Percentiles rank a stretch among this genome's conserved stretches.
phyloP scores from a whole-genome alignment of 2,329 filamentous ascomycete genomes.

The Incumbomyces delicatus region DNA sequence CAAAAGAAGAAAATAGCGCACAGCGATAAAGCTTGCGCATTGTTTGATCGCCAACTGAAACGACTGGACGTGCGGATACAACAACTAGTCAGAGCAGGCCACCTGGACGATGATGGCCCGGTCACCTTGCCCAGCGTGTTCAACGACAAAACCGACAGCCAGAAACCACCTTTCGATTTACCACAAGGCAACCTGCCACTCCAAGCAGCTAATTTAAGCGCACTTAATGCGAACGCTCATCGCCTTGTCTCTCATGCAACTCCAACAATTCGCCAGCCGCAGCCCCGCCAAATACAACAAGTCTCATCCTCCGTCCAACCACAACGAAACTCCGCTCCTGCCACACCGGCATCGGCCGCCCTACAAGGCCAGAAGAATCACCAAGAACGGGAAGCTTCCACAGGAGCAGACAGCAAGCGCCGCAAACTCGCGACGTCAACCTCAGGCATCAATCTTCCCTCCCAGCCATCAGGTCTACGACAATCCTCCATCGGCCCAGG shows the following conservation, averaged over 20 bases:
- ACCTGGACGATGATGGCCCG: conserved; percentile 46
- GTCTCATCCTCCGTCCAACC: conserved; percentile 14
- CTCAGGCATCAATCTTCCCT: conserved; percentile 33
- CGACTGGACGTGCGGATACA: conserved; percentile 53
- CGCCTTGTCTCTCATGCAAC: conserved; percentile 37
- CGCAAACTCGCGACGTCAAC: conserved; percentile 42
- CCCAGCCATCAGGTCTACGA: conserved; percentile 45
- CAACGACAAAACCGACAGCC: conserved; percentile 37
- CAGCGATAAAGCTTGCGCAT: conserved; percentile 48
- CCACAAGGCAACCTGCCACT: conserved; percentile 41
- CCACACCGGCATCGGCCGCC: conserved; percentile 29
- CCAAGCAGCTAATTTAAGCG: conserved; percentile 47
- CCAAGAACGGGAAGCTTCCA: conserved; percentile 45
- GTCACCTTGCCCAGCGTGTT: conserved; percentile 48
- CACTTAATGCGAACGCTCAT: conserved; percentile 44
- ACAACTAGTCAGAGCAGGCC: conserved; percentile 49
- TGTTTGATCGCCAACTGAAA: conserved; percentile 56
- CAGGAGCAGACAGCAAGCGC: conserved; percentile 49
- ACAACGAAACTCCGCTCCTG: conserved; percentile 34
- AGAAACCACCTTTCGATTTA: conserved; percentile 41
- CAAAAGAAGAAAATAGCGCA: conserved; percentile 55
- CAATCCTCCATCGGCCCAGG: conserved; percentile 54
- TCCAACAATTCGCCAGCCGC: conserved; percentile 26
- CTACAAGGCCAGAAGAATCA: conserved; percentile 26
- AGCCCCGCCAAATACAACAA: conserved; percentile 22